A percentile compares a stretch with the other conserved stretches of the same genome.
Conservation (phyloP, 2,329 filamentous ascomycete species). For the Botryotinia narcissicola region DNA sequence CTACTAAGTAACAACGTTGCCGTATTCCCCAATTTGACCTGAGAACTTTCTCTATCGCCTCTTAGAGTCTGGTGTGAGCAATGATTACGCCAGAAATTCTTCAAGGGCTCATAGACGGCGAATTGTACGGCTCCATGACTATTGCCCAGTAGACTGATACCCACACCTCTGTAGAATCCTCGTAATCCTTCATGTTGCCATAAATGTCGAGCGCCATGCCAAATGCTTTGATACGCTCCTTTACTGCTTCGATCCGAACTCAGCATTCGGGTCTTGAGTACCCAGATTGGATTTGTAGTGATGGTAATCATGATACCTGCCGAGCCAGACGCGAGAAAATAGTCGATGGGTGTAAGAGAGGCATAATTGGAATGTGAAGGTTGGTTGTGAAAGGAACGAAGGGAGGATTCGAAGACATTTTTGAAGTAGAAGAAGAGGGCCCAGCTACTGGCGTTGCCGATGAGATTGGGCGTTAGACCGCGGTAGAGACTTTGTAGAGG, state of each 20-base stretch:
- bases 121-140: conserved; percentile 94
- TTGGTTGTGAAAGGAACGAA: conserved; percentile 30
- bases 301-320: conserved; percentile 73
- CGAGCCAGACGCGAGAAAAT: conserved; percentile 73
- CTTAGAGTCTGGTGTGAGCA: conserved; percentile 40
- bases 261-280: conserved; percentile 96
- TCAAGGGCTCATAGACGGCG: conserved; percentile 80
- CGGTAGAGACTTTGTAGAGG: conserved; percentile 75
- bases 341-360: conserved; percentile 53
- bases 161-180: conserved; percentile 86
- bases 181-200: conserved; percentile 66
- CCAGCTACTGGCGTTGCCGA: conserved; percentile 90
- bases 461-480: conserved; percentile 82
- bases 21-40: conserved; percentile 32
- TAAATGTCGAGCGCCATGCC: conserved; percentile 66
- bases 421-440: conserved; percentile 86
- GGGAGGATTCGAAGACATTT: conserved; percentile 49
- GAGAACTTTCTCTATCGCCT: conserved; percentile 30
- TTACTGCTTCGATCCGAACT: conserved; percentile 71
- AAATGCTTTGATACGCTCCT: conserved; percentile 80
- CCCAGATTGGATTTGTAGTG: conserved; percentile 95
- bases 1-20: conserved; percentile 78
- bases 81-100: conserved; percentile 51
- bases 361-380: conserved; percentile 14
- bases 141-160: conserved; percentile 81